Base-by-base conservation (phyloP, 352 stramenopile species). In the Achlya hypogyna region DNA sequence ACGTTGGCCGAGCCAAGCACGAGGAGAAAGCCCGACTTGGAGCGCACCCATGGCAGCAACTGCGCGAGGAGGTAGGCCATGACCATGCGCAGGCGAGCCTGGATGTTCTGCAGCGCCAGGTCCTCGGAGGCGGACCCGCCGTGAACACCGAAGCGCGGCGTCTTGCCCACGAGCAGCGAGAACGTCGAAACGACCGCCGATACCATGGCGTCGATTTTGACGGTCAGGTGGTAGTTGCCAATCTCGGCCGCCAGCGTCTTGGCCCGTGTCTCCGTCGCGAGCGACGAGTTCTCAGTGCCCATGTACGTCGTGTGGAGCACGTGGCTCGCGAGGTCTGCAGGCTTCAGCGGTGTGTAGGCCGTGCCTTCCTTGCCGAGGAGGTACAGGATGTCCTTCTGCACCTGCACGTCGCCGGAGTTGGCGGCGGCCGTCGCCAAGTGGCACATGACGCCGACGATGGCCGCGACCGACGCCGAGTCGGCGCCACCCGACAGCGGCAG, bases 371-470 rank as follows among this genome's bases (percentile, higher is more conserved):
- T 31, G 16, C 79, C 80, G 43, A 88, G 82, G 64, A 95, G 91
- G 64, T 85, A 82, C 75, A 91, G 82, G 10, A 98, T 87, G 58
- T 96, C 81, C 35, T 83, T 77, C 47, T 95, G 82, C 22, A 96
- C 87, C 53, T 92, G 78, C 16, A 81, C 49, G 28, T 93, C 82
- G 22, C 84, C 86, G 5, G 75, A 72, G 63, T 91, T 89, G n/a
- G 85, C 84, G 22, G 92, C 88, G 29, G 95, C 77, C 2, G 83
- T 82, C 2, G 98, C 95, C 31, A 99, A 74, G 63, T 98, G 84
- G 70, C 96, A 99, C 97, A 99, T 99, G 23, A 98, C 90, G 31
- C 95, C 95, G 8, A 99, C 96, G 70, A 99, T 98, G 42, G 89
- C 92, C 5, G 95, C 95, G 4, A 98, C 96, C 22, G 93, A 97